Conservation (phyloP, 805 yeast species). For the Candida corydali region DNA sequence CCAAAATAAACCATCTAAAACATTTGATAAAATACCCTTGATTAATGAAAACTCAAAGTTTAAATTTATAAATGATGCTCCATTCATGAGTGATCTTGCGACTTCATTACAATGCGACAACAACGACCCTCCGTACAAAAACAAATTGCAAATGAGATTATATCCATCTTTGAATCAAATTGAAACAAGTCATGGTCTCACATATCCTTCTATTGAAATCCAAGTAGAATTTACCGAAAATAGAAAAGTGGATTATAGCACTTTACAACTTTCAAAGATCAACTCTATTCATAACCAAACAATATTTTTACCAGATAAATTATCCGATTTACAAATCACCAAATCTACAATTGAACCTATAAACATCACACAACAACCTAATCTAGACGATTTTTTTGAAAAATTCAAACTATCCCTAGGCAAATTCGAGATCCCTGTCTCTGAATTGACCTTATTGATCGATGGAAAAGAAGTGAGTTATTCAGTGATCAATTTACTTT, state of each 20-base stretch:
- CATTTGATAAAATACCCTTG: conserved; percentile 10
- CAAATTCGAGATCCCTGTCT: conserved; percentile 29
- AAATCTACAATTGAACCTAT: conserved; percentile 35
- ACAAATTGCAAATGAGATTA: conserved; percentile 19
- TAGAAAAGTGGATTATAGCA: conserved; percentile 33
- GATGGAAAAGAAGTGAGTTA: conserved; percentile 39
- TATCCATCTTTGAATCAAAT: conserved; percentile 26
- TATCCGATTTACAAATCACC: conserved; percentile 44
- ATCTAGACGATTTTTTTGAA: conserved; percentile 37
- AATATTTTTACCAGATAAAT: conserved; percentile 38
- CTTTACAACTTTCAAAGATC: conserved; percentile 40
- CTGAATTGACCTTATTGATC: conserved; percentile 30
- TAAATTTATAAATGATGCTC: conserved; percentile 32
- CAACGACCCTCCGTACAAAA: conserved; percentile 18
- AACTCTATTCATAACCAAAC: conserved; percentile 41
- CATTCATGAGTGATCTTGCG: conserved; percentile 27
- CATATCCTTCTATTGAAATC: conserved; percentile 53
- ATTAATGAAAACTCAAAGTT: conserved; percentile 8
- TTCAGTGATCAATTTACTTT: conserved; percentile 39
- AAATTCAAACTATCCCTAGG: conserved; percentile 26
- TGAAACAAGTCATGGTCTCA: conserved; percentile 13
- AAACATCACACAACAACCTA: conserved; percentile 30
- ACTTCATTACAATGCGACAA: too few relatives aligned
- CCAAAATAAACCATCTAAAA: conserved; percentile 2
- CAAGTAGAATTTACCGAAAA: conserved; percentile 44